Percentiles rank a stretch among this genome's conserved stretches.
Conservation (phyloP, 208 protist species). For the Trypanosoma melophagium region DNA sequence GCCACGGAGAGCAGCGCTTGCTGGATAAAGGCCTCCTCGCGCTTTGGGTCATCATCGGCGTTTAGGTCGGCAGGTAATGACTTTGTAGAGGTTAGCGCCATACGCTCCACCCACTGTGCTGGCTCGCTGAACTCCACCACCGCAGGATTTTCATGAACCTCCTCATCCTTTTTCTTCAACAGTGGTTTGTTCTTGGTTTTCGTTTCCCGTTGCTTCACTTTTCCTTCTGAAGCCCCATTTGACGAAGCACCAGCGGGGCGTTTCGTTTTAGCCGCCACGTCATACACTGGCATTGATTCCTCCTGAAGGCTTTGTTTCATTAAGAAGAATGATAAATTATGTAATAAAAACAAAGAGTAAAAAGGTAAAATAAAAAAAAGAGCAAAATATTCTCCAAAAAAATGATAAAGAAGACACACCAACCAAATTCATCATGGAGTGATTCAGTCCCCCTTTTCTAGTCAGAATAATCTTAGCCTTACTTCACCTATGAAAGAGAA, state of each 20-base stretch:
- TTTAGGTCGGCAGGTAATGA: constrained; percentile 77
- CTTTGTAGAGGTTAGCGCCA: constrained; percentile 85
- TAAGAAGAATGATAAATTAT: constrained; percentile 10
- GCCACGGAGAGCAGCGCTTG: constrained; percentile 85
- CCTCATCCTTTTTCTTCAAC: not conserved
- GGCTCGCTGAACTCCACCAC: constrained; percentile 85
- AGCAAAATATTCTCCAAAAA: not conserved
- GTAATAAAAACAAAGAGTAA: constrained; percentile 9
- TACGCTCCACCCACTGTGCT: constrained; percentile 89
- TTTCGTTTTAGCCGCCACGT: constrained; percentile 60
- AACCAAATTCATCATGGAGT: no score
- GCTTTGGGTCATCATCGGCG: constrained; percentile 89
- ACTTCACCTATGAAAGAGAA: no score
- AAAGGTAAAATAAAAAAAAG: no score
- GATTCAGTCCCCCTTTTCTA: no score
- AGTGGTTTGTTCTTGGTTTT: constrained; percentile 2
- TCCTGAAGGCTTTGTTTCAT: not conserved
- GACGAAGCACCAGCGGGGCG: constrained; percentile 14
- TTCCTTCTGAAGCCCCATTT: not conserved
- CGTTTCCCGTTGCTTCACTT: constrained; percentile 4
- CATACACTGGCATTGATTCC: constrained; percentile 65
- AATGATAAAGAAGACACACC: not conserved
- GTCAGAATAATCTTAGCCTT: no score
- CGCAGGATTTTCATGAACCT: constrained; percentile 17
- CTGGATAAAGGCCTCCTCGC: constrained; percentile 93